Evolutionary conservation across 2,329 filamentous ascomycete species (phyloP).

Genomic region (Colletotrichum plurivorum): DNA sequence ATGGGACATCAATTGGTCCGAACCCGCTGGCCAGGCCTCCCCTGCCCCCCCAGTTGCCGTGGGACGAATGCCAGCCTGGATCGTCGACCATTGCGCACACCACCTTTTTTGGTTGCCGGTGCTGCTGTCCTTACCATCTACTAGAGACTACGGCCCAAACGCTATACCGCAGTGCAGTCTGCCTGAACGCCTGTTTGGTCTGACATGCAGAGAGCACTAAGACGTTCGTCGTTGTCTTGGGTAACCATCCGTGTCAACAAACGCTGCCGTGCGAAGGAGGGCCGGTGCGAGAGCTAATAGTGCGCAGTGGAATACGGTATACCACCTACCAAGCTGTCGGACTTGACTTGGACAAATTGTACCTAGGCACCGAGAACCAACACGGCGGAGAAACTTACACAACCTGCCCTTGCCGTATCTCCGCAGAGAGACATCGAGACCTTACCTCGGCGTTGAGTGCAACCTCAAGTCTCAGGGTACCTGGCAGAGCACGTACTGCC

Average conservation of each 20-base stretch:
- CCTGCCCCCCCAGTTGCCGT: constrained; percentile 23
- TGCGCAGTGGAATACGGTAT: no score
- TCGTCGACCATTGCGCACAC: constrained; percentile 25
- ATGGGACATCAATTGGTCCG: constrained; percentile 30
- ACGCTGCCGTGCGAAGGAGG: constrained; percentile 1
- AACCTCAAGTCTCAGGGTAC: neutral
- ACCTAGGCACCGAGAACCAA: constrained; percentile 27
- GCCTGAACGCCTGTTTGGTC: neutral
- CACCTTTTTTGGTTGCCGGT: neutral
- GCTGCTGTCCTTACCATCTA: neutral
- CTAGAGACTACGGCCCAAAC: neutral
- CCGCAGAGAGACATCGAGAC: constrained; percentile 6
- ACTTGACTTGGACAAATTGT: neutral
- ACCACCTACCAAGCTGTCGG: neutral
- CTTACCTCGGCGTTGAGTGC: neutral
- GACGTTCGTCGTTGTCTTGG: neutral
- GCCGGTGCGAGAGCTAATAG: neutral
- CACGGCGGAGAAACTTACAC: constrained; percentile 30
- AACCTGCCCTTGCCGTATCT: constrained; percentile 10
- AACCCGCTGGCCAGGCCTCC: constrained; percentile 17
- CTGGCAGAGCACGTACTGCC: neutral
- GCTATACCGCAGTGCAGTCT: neutral
- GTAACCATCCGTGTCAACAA: neutral
- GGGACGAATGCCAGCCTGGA: constrained; percentile 27
- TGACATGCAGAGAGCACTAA: constrained; percentile 16